phyloP scores from a whole-genome alignment of 805 yeast genomes.

The Sungouiella thailandica region DNA sequence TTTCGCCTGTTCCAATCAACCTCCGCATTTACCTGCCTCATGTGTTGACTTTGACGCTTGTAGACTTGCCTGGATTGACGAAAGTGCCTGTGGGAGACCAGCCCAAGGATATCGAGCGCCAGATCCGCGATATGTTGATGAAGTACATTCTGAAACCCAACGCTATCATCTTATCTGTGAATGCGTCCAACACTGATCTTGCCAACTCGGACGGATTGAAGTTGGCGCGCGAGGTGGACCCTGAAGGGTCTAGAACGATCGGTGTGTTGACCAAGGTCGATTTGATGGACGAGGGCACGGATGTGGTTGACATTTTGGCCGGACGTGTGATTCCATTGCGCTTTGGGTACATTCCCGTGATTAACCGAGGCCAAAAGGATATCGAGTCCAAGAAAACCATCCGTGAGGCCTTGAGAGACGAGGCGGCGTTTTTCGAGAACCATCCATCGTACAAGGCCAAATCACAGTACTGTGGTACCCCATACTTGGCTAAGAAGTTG shows the following conservation, averaged over 20 bases:
- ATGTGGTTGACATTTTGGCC: constrained; percentile 90
- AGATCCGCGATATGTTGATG: constrained; percentile 87
- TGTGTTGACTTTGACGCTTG: constrained; percentile 88
- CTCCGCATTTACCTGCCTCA: constrained; percentile 90
- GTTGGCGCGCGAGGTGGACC: constrained; percentile 96
- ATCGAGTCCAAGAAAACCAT: constrained; percentile 85
- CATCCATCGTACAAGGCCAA: constrained; percentile 90
- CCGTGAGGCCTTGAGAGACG: constrained; percentile 79
- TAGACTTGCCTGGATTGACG: constrained; percentile 95
- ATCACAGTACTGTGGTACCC: constrained; percentile 98
- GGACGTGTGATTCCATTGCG: constrained; percentile 94
- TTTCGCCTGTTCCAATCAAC: constrained; percentile 88
- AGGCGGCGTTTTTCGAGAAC: constrained; percentile 72
- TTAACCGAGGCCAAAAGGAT: constrained; percentile 90
- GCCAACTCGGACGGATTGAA: constrained; percentile 96
- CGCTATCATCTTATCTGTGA: constrained; percentile 89
- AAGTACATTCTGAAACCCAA: constrained; percentile 94
- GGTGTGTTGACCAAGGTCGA: constrained; percentile 97
- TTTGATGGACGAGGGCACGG: constrained; percentile 97
- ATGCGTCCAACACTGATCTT: constrained; percentile 82
- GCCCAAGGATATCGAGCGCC: constrained; percentile 93
- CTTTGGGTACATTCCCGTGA: constrained; percentile 95
- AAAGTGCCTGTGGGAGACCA: constrained; percentile 99
- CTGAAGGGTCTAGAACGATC: constrained; percentile 91
- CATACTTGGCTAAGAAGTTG: constrained; percentile 87